Percentiles rank a stretch among this genome's conserved stretches.
These are phyloP conservation scores for Colletotrichum magnum DNA, from an alignment of 2,329 filamentous ascomycete genomes.

Conservation along the genomic window DNA sequence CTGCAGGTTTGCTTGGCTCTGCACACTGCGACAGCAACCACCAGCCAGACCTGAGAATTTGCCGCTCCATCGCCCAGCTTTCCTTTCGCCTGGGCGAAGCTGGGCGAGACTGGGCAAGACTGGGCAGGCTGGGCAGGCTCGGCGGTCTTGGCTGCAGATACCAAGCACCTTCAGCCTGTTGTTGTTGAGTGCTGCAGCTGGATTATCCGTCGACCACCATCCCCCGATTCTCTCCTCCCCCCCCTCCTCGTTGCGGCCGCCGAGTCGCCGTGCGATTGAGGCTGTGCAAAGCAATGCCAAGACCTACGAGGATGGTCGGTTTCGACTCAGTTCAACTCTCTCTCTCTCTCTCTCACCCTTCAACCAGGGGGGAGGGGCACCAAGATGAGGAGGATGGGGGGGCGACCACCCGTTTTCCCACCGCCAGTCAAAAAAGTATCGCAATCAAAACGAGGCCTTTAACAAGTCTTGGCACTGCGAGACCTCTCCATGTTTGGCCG, in stretches of 20 bases:
- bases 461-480: constrained; percentile 30
- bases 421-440: constrained; percentile 14
- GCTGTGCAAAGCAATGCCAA: constrained; percentile 39
- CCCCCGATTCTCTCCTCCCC: background rate
- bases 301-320: constrained; percentile 34
- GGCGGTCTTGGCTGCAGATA: constrained; percentile 40
- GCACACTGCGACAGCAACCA: constrained; percentile 9
- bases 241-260: constrained; percentile 28
- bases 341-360: constrained; percentile 3
- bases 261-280: constrained; percentile 32
- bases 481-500: constrained; percentile 24
- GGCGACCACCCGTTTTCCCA: background rate
- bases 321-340: constrained; percentile 35
- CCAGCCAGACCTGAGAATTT: constrained; percentile 29
- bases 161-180: constrained; percentile 32
- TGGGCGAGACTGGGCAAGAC: constrained; percentile 28
- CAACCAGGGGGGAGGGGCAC: constrained; percentile 10
- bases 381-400: background rate
- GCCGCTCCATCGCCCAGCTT: constrained; percentile 36
- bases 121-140: constrained; percentile 27
- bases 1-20: constrained; percentile 23
- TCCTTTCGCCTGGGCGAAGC: constrained; percentile 18
- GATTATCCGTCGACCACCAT: no score
- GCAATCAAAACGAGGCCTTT: constrained; percentile 37
- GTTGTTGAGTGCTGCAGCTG: no score